Evolutionary conservation across 306 rosid genomes (phyloP).

Genomic region (Vigna trinervia): DNA sequence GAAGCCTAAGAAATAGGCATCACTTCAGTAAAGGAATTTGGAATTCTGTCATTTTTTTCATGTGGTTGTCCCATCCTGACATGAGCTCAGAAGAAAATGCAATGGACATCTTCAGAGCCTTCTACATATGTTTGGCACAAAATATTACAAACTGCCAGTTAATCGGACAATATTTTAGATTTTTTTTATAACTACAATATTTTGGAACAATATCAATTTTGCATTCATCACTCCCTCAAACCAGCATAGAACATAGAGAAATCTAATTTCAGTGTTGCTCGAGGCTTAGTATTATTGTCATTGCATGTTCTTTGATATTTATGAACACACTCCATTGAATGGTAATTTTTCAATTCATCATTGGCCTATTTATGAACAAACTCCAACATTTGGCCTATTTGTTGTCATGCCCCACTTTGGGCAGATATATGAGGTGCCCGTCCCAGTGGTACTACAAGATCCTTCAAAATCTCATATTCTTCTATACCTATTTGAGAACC

Average conservation of each 20-base stretch:
- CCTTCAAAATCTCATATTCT: slow-evolving; percentile 80
- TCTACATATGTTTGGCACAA: neutral
- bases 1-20: neutral
- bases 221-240: neutral
- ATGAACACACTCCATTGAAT: slow-evolving; percentile 33
- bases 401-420: slow-evolving; percentile 73
- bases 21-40: neutral
- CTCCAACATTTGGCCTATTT: slow-evolving; percentile 16
- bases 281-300: neutral
- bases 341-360: slow-evolving; percentile 6
- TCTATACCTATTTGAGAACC: slow-evolving; percentile 67
- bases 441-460: slow-evolving; percentile 83
- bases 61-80: neutral
- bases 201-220: slow-evolving; percentile 8
- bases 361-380: neutral
- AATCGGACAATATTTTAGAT: neutral
- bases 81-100: neutral
- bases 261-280: slow-evolving; percentile 17
- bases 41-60: neutral
- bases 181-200: neutral
- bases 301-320: slow-evolving; percentile 16
- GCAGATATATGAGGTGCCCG: slow-evolving; percentile 75
- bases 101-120: neutral
- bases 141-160: neutral
- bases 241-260: slow-evolving; percentile 8